These are phyloP conservation scores for Biscogniauxia marginata DNA, from an alignment of 2,329 filamentous ascomycete species.

Conservation along the genomic window DNA sequence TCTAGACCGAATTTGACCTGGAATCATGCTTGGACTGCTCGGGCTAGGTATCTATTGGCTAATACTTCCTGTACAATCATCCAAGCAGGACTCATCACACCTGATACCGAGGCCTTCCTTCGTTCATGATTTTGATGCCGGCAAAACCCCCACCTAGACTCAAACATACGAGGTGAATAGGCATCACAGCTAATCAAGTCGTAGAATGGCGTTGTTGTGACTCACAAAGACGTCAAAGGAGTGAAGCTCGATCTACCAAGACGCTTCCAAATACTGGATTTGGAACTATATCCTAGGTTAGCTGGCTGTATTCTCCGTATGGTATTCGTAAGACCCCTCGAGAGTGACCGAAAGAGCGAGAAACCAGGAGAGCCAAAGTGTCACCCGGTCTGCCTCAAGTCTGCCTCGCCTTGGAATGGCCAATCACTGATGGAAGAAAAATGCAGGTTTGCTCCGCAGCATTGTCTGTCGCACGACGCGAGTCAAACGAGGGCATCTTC, in stretches of 20 bases:
- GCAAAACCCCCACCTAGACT: not conserved
- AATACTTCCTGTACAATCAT: too few species aligned
- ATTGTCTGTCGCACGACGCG: not conserved
- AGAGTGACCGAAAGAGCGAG: not conserved
- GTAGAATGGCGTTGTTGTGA: not conserved
- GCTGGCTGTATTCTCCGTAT: not conserved
- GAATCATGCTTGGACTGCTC: too few species aligned
- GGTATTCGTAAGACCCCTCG: not conserved
- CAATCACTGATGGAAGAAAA: not conserved
- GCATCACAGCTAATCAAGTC: not conserved
- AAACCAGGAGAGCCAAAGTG: not conserved
- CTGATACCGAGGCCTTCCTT: not conserved
- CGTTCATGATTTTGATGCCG: not conserved
- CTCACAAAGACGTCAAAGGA: not conserved
- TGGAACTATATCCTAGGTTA: not conserved
- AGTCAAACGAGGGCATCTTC: not conserved
- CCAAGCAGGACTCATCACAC: not conserved
- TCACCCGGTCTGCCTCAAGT: not conserved
- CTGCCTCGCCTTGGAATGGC: not conserved
- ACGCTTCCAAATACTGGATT: not conserved
- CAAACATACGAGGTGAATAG: not conserved
- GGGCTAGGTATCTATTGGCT: too few species aligned
- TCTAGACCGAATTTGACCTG: too few species aligned
- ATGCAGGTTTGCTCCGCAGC: not conserved
- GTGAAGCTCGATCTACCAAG: not conserved